Base-by-base conservation (phyloP, 805 yeast species). In the Teunomyces funiuensis region DNA sequence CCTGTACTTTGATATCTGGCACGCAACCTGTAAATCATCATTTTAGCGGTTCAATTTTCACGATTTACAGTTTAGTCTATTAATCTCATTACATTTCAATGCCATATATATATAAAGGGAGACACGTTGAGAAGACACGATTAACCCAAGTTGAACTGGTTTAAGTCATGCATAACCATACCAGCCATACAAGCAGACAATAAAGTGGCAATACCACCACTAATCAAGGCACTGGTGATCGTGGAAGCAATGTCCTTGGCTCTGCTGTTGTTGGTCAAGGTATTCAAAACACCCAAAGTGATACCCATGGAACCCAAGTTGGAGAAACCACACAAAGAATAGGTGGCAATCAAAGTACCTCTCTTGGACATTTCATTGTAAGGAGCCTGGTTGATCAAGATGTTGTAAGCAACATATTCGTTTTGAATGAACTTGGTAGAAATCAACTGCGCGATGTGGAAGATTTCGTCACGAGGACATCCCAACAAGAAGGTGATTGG, bases 221-320 rank as follows among this genome's bases (percentile, higher is more conserved):
- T 62, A 27, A 76, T 43, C 50, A 80, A 68, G 3, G 83, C 72
- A 28, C 79, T 70, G 25, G 70, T 41, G 40, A 78, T 73, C 47
- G 72, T 54, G 37, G 58, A 44, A 6, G 83, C 63, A 41, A 80
- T 69, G 28, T 75, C 76, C 38, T 65, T 73, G 28, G 75, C 62
- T 47, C 71, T 57, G 49, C 72, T 68, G 30, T 63, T 61, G 31
- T 80, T 80, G 28, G 83, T 79, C 52, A 80, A 60, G 37, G 80
- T 70, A 45, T 77, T 73, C 51, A 80, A 69, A 30, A 80, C 83
- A 54, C 84, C 83, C 44, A 80, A 60, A 44, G 78, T 79, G 44
- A 79, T 78, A 52, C 83, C 85, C 48, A 80, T 66, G 5, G 82
- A 75, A 22, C 84, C 85, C 36, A 80, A 63, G 60, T 80, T 80